These are phyloP conservation scores for Ophiostoma sp. DNA, from an alignment of 2,329 filamentous ascomycete species.

Conservation along the genomic window DNA sequence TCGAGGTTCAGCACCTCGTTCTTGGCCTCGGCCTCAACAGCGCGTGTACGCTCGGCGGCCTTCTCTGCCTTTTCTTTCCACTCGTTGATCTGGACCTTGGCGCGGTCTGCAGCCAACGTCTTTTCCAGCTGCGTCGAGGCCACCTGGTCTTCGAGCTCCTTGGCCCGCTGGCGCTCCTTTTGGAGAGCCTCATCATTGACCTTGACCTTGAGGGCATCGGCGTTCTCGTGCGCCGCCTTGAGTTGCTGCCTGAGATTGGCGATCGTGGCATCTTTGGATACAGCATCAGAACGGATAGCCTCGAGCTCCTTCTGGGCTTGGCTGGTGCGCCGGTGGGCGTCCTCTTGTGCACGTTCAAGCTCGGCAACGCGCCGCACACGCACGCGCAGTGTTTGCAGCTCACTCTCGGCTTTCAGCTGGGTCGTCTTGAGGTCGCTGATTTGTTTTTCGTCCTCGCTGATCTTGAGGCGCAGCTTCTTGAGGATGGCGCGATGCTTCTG, in stretches of 20 bases:
- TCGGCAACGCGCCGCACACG: conserved; percentile 47
- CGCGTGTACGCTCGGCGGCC: conserved; percentile 62
- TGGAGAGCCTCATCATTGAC: conserved; percentile 63
- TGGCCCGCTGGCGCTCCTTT: conserved; percentile 50
- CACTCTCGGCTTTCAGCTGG: conserved; percentile 53
- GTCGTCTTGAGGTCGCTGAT: conserved; percentile 54
- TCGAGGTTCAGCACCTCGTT: conserved; percentile 74
- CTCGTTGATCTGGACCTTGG: conserved; percentile 64
- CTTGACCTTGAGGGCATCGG: conserved; percentile 61
- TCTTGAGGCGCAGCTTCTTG: conserved; percentile 68
- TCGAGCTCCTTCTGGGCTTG: conserved; percentile 51
- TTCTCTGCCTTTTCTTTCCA: conserved; percentile 67
- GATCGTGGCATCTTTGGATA: conserved; percentile 59
- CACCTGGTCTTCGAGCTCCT: conserved; percentile 53
- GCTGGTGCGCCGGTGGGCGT: conserved; percentile 50
- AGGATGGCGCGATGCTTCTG: conserved; percentile 77
- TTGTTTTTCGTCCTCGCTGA: conserved; percentile 61
- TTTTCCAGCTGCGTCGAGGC: conserved; percentile 72
- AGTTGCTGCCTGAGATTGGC: conserved; percentile 64
- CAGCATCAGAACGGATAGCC: conserved; percentile 54
- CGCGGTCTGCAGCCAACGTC: conserved; percentile 60
- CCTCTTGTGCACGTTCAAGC: conserved; percentile 50
- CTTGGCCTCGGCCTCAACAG: conserved; percentile 70
- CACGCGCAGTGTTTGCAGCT: conserved; percentile 44
- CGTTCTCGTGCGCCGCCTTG: conserved; percentile 59